Conservation (phyloP, 2,329 filamentous ascomycete genomes). For the Sphaerulina musiva region DNA sequence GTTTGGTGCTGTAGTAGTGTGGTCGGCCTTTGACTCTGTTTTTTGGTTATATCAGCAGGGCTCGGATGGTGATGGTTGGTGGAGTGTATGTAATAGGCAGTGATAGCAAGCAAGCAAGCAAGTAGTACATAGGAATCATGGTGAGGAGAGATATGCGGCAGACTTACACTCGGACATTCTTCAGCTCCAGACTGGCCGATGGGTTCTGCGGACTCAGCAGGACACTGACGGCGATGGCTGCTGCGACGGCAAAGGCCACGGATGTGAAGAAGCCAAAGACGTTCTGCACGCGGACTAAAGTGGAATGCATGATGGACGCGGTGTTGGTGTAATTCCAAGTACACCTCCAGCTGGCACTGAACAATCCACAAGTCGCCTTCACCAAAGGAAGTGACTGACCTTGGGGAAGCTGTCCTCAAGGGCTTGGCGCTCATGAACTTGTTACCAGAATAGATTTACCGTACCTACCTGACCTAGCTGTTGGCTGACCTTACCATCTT, state of each 20-base stretch:
- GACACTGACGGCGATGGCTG: slow-evolving; percentile 74
- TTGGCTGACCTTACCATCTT: too few species aligned
- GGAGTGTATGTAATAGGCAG: background rate
- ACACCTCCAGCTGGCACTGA: too few species aligned
- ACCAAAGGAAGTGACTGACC: too few species aligned
- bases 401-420: too few species aligned
- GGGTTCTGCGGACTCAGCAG: slow-evolving; percentile 64
- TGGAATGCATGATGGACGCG: slow-evolving; percentile 67
- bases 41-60: background rate
- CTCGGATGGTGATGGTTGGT: background rate
- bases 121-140: too few species aligned
- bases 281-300: slow-evolving; percentile 77
- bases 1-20: slow-evolving; percentile 90
- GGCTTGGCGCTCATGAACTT: too few species aligned
- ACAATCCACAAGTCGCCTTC: too few species aligned
- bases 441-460: too few species aligned
- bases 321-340: background rate
- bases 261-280: slow-evolving; percentile 98
- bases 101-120: too few species aligned
- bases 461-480: too few species aligned
- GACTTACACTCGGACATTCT: slow-evolving; percentile 78
- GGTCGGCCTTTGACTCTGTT: slow-evolving; percentile 80
- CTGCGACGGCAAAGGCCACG: slow-evolving; percentile 74
- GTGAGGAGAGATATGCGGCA: background rate
- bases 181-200: slow-evolving; percentile 56